Evolutionary conservation across 495 filamentous ascomycete species (phyloP).

Genomic region (Recurvomyces mirabilis): DNA sequence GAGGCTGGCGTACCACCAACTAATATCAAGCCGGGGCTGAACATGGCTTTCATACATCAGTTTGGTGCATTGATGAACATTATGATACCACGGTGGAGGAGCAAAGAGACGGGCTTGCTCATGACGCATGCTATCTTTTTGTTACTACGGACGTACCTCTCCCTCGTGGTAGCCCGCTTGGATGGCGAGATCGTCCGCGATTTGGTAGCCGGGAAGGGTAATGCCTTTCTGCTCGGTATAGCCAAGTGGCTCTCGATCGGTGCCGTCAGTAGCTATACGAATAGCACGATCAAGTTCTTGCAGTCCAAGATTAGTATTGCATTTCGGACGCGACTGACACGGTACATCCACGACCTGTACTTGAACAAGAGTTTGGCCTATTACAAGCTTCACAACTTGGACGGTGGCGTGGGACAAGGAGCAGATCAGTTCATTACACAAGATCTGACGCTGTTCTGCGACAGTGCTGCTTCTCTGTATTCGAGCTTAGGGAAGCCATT

Average conservation of each 20-base stretch:
- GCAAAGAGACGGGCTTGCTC: conserved; percentile 86
- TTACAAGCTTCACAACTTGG: conserved; percentile 88
- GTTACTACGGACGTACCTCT: conserved; percentile 85
- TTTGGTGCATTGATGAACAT: conserved; percentile 91
- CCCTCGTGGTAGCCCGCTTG: conserved; percentile 78
- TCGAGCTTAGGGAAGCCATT: conserved; percentile 94
- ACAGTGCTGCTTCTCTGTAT: conserved; percentile 82
- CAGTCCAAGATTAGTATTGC: conserved; percentile 97
- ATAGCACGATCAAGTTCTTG: conserved; percentile 96
- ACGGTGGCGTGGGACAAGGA: conserved; percentile 82
- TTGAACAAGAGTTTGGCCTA: conserved; percentile 89
- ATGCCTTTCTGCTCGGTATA: conserved; percentile 77
- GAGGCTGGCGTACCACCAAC: conserved; percentile 59
- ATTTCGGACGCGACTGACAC: conserved; percentile 88
- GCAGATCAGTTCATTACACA: conserved; percentile 98
- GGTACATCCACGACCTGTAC: conserved; percentile 97
- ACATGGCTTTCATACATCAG: conserved; percentile 96
- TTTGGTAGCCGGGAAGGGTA: conserved; percentile 86
- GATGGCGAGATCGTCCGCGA: conserved; percentile 96
- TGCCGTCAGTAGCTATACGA: conserved; percentile 76
- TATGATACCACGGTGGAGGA: conserved; percentile 89
- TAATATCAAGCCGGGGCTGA: conserved; percentile 86
- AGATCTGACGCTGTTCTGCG: conserved; percentile 90
- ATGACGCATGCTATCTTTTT: conserved; percentile 80
- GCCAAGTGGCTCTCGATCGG: conserved; percentile 70